Conservation (phyloP, 1,139 yeast genomes). For the Dujonia santamariae region DNA sequence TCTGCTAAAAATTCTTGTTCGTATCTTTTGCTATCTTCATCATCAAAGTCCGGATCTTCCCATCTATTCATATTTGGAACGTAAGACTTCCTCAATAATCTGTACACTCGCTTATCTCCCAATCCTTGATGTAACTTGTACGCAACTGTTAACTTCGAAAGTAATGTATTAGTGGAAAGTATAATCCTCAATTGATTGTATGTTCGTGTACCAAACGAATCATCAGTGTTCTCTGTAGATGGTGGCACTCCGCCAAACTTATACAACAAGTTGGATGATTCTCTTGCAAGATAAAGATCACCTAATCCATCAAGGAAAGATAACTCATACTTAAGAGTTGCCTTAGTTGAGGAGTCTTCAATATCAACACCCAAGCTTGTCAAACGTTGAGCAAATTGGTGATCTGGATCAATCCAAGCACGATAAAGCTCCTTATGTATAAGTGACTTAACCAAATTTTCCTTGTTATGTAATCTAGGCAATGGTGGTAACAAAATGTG, state of each 20-base stretch:
- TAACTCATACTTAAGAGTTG: constrained; percentile 32
- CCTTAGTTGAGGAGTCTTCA: constrained; percentile 7
- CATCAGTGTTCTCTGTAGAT: constrained; percentile 11
- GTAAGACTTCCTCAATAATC: constrained; percentile 18
- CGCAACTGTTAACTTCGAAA: constrained; percentile 36
- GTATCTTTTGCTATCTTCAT: constrained; percentile 24
- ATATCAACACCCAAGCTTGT: constrained; percentile 14
- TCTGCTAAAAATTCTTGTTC: constrained; percentile 47
- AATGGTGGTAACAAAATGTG: constrained; percentile 33
- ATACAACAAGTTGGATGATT: constrained; percentile 36
- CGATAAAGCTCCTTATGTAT: constrained; percentile 41
- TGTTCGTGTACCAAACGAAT: constrained; percentile 21
- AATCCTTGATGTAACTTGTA: constrained; percentile 37
- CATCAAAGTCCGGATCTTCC: constrained; percentile 13
- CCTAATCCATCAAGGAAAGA: constrained; percentile 47
- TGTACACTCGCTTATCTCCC: constrained; percentile 25
- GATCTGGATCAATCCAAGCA: constrained; percentile 28
- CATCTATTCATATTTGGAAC: constrained; percentile 22
- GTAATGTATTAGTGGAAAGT: constrained; percentile 39
- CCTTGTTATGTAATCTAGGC: constrained; percentile 31
- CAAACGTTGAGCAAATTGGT: constrained; percentile 27
- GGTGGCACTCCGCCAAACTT: constrained; percentile 19
- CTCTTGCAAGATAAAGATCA: constrained; percentile 40
- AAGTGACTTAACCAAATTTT: constrained; percentile 33
- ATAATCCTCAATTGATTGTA: constrained; percentile 34